phyloP scores from a whole-genome alignment of 805 yeast genomes.

The Teunomyces cretensis region DNA sequence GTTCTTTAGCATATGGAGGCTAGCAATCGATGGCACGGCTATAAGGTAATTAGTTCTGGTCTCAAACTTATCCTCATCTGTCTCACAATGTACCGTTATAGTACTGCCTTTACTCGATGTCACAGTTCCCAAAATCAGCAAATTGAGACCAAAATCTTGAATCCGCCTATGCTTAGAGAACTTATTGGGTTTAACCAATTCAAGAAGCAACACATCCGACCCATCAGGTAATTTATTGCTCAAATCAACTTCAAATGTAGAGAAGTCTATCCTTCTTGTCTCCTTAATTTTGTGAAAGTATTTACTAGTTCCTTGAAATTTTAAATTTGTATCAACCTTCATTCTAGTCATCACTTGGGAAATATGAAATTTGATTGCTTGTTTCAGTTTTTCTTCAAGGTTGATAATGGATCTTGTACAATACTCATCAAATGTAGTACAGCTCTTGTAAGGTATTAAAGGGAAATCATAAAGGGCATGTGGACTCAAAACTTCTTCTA shows the following conservation, averaged over 20 bases:
- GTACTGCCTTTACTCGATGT: neutral
- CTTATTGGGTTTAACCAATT: slow-evolving; percentile 27
- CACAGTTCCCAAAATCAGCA: slow-evolving; percentile 7
- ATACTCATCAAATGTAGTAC: neutral
- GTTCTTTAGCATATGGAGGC: neutral
- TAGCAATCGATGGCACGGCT: slow-evolving; percentile 3
- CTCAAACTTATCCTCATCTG: slow-evolving; percentile 8
- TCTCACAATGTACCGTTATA: neutral
- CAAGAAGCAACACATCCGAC: slow-evolving; percentile 18
- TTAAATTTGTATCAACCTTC: slow-evolving; percentile 13
- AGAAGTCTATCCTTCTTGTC: slow-evolving; percentile 2
- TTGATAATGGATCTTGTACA: neutral
- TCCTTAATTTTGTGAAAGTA: slow-evolving; percentile 22
- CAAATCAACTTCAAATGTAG: slow-evolving; percentile 5
- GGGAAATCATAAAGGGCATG: neutral
- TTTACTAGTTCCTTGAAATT: slow-evolving; percentile 27
- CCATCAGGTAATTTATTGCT: neutral
- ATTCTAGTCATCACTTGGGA: slow-evolving; percentile 18
- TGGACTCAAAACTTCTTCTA: neutral
- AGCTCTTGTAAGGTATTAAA: neutral
- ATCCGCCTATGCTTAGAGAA: slow-evolving; percentile 19
- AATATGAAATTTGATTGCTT: slow-evolving; percentile 14
- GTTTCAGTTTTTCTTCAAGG: neutral
- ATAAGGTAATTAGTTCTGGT: slow-evolving; percentile 9
- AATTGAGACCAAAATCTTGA: slow-evolving; percentile 21